Base-by-base conservation (phyloP, 257 asterid species). In the Plectranthus barbatus region DNA sequence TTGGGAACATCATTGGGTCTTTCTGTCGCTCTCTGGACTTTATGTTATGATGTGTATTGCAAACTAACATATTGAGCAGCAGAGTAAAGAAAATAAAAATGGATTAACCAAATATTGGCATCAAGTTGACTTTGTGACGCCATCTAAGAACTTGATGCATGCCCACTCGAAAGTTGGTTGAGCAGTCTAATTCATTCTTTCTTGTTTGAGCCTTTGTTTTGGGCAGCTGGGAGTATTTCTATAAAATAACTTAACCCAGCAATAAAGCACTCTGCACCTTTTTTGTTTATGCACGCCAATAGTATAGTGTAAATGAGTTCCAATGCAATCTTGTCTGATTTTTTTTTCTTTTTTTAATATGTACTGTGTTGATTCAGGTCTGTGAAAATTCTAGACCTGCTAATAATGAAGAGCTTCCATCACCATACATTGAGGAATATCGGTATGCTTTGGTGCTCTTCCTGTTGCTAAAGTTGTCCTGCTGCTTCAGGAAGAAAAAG, bases 351-450 rank as follows among this genome's bases (percentile, higher is more conserved):
- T 6, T 6, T 31, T 53, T 42, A 56, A 40, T 23, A 39, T 71
- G 33, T 62, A 9, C 52, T 59, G 24, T 65, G 44, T 74, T 76
- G 72, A 49, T 75, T 70, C 81, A 89, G 99, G 87, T 74, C 40
- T 88, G 95, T 73, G 75, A 63, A 78, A 72, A 71, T 51, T 80
- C 79, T 68, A 80, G 94, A 69, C 93, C 95, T 14, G 97, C 97
- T 69, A 81, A 67, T 59, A 91, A 92, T 76, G 95, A 92, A 64
- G 99, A 89, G 79, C 96, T 92, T 76, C 82, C 99, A 24, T 88
- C 97, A 5, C 69, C 95, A 14, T 92, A 83, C 60, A 68, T 89
- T 49, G 99, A 92, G 79, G 99, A 92, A 49, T 92, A 83, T 69
- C 78, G 95, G 98, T 92, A 80, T 9, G 75, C 48, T 40, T 54